Evolutionary conservation across 2,329 filamentous ascomycete species (phyloP).

Genomic region (Pyrenochaeta sp.): DNA sequence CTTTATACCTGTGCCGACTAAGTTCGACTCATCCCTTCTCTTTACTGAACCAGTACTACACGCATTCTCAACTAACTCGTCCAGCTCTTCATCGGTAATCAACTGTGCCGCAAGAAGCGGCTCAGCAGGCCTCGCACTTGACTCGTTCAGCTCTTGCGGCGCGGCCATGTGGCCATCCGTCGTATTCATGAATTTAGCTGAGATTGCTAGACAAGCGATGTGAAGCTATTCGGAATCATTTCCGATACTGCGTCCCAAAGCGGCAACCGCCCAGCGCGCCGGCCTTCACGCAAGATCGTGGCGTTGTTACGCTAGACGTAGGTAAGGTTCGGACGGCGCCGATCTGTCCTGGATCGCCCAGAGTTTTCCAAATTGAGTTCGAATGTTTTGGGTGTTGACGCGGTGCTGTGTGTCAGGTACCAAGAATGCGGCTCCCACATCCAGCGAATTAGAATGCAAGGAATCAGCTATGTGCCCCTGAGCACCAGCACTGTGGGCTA

Average conservation of each 20-base stretch:
- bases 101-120: constrained; percentile 28
- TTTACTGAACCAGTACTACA: neutral
- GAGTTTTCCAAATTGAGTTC: neutral
- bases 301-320: neutral
- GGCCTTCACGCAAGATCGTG: neutral
- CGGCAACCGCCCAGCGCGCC: neutral
- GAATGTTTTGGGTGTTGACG: neutral
- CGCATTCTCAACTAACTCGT: constrained; percentile 14
- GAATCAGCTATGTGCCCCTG: neutral
- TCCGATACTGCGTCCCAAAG: neutral
- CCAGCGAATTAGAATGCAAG: neutral
- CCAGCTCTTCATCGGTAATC: constrained; percentile 28
- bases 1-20: constrained; percentile 33
- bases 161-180: neutral
- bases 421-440: neutral
- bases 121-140: constrained; percentile 11
- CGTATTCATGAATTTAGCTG: neutral
- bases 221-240: neutral
- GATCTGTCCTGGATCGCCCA: neutral
- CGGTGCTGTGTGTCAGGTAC: neutral
- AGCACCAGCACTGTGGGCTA: neutral
- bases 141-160: neutral
- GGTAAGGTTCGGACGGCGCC: neutral
- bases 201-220: neutral
- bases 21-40: neutral